Base-by-base conservation (phyloP, 1,284 basidiomycete species). In the Pseudozyma sp. region DNA sequence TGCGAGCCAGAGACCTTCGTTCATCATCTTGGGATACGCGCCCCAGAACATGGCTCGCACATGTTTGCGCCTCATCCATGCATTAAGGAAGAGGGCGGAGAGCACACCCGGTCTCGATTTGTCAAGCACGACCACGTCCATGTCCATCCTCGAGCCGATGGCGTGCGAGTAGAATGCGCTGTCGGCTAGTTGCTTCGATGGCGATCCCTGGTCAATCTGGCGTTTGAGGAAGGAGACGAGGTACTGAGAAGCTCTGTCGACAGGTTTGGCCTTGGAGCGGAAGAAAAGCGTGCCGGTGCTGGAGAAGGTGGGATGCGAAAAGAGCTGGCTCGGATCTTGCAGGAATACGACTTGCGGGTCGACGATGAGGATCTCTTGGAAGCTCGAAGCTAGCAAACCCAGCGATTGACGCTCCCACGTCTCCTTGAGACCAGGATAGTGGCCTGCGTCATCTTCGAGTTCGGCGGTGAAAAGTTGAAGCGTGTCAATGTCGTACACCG, bases 331-430 rank as follows among this genome's bases (percentile, higher is more conserved):
- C 0, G 69, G 69, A 34, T 72, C 52, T n/a, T 72, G 59, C 4
- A 72, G 64, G 56, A 72, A 72, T 55, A 72, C 69, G n/a, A 72
- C 69, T 10, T 60, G 39, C 5, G 69, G 69, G 7, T 72, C 69
- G 48, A 72, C 44, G 30, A 72, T 42, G 24, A 72, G 19, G 39
- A 72, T 63, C 40, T 72, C 59, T 24, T 72, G 64, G 64, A 72
- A 72, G 5, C 42, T 45, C 14, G 59, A 63, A 7, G 59, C 64
- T 14, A 72, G 58, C 8, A 72, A 33, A 2, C 54, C 69, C 0
- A 72, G 60, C 33, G 64, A 58, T 19, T 67, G 47, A 19, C 69
- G 63, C 40, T 59, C 59, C 55, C 64, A 62, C 3, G 55, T 55
- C 45, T 57, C 55, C 31, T 72, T 72, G 49, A 54, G 40, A 5